phyloP scores from a whole-genome alignment of 139 green algal genomes.

The Yamagishiella unicocca region DNA sequence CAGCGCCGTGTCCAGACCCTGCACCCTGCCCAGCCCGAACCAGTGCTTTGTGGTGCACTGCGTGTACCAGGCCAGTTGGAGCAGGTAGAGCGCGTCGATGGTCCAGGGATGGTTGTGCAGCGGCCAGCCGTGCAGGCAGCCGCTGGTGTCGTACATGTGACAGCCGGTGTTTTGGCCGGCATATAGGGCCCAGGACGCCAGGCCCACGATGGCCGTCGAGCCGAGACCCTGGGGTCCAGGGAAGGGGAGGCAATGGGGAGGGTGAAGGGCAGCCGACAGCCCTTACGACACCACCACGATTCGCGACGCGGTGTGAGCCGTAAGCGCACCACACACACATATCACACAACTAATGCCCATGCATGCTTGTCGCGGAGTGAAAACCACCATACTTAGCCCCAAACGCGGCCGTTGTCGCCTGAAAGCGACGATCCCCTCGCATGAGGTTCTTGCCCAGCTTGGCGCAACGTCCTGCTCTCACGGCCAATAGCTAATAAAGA shows the following conservation, averaged over 20 bases:
- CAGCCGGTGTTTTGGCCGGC: background rate
- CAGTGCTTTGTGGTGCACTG: constrained; percentile 35
- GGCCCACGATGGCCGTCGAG: background rate
- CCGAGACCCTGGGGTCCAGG: constrained; percentile 20
- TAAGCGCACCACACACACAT: too few relatives aligned
- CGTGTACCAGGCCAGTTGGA: constrained; percentile 3
- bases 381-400: too few relatives aligned
- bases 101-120: background rate
- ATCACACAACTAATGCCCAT: too few relatives aligned
- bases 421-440: too few relatives aligned
- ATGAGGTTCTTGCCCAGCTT: too few relatives aligned
- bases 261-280: too few relatives aligned
- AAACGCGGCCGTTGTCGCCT: too few relatives aligned
- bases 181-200: background rate
- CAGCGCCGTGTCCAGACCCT: background rate
- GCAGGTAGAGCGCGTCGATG: constrained; percentile 19
- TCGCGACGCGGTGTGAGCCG: too few relatives aligned
- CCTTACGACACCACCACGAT: too few relatives aligned
- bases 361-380: too few relatives aligned
- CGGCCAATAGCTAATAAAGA: too few relatives aligned
- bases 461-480: too few relatives aligned
- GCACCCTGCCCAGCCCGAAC: constrained; percentile 23
- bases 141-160: background rate
- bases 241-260: background rate
- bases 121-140: constrained; percentile 30